Evolutionary conservation across 768 basidiomycete genomes (phyloP), one percentile per base, ranked within the genome.

Genomic region (Lepiota subincarnata): DNA sequence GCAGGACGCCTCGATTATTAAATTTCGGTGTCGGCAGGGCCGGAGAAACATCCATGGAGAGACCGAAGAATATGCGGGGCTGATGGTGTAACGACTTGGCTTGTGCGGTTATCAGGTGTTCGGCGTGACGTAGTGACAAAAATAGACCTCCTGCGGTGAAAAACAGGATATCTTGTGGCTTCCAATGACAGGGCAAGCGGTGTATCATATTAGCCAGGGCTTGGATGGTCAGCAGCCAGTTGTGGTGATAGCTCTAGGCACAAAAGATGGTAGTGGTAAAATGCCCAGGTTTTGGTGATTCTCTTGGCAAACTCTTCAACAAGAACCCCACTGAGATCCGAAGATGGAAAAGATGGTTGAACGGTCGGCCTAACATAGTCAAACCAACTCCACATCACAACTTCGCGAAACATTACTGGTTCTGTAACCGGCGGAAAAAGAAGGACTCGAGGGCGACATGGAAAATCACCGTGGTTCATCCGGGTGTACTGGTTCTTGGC

Each of bases 71-170:
- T 18, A 11, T 14, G 48, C 48, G 48, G 20, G 26, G 3, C 24
- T 26, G 48, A 40, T 14, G n/a, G 37, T 22, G n/a, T 14, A 26
- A 13, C 38, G n/a, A 26, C n/a, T n/a, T n/a, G 19, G 26, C 24
- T 24, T 40, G 48, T 31, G n/a, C 40, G 24, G 8, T 8, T 24
- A 38, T 50, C 48, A 50, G 48, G 38, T 50, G 48, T 50, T 26
- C 48, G 6, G 22, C 26, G 24, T n/a, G 38, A 40, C 10, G 37
- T 8, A 14, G 22, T 26, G 24, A 3, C n/a, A 49, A 39, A 26
- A 39, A 24, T 49, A 28, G 37, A 26, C 24, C 13, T 19, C 40
- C 37, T 26, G 48, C 22, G 36, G 48, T 28, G 24, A 39, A 39
- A 49, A 49, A 26, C 48, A 22, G 37, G 18, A 39, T 39, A 39